These are phyloP conservation scores for Astrothelium subdiscretum DNA, from an alignment of 495 filamentous ascomycete species.

Conservation along the genomic window DNA sequence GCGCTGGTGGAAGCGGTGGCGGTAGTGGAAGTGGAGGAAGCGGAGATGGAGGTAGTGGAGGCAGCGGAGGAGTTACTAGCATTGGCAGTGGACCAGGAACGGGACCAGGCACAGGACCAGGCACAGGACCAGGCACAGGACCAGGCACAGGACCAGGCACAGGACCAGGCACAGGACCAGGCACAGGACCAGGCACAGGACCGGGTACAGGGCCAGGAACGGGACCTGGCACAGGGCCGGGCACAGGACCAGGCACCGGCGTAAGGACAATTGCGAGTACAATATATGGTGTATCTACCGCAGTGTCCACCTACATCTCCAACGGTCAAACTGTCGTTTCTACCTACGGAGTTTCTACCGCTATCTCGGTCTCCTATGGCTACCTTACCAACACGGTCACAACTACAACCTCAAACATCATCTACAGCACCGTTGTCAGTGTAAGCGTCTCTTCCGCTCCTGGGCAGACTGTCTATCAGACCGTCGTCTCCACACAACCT, in stretches of 20 bases:
- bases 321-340: slow-evolving; percentile 5
- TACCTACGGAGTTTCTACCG: slow-evolving; percentile 12
- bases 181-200: neutral
- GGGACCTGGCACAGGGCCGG: neutral
- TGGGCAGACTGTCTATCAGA: neutral
- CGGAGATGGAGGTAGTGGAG: slow-evolving; percentile 1
- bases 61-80: neutral
- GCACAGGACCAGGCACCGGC: slow-evolving; percentile 4
- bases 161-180: neutral
- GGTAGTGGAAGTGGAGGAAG: slow-evolving; percentile 3
- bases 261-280: slow-evolving; percentile 3
- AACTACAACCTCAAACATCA: slow-evolving; percentile 1
- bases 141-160: slow-evolving; percentile 3
- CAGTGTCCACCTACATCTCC: slow-evolving; percentile 8
- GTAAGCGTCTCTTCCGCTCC: slow-evolving; percentile 2
- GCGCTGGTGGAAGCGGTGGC: neutral
- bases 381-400: slow-evolving; percentile 1
- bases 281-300: slow-evolving; percentile 1
- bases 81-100: neutral
- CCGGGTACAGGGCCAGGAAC: neutral
- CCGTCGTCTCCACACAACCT: neutral
- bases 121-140: neutral
- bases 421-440: slow-evolving; percentile 1
- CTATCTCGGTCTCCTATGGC: slow-evolving; percentile 3
- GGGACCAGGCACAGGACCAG: too few relatives aligned